phyloP scores from a whole-genome alignment of 2,329 filamentous ascomycete genomes.

The Colletotrichum eremochloae region DNA sequence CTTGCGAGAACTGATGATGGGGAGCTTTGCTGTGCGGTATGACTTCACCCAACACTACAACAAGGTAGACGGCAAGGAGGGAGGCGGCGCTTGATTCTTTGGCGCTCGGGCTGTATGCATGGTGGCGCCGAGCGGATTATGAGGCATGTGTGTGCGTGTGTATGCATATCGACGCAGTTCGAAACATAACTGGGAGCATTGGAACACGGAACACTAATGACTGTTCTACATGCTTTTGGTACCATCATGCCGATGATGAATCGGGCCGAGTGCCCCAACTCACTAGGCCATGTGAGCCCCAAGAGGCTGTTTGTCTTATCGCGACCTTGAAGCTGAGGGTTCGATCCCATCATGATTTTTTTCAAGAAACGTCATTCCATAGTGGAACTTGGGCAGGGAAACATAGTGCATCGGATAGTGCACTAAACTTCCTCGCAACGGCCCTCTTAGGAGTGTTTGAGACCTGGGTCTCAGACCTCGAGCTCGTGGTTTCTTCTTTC shows the following conservation, averaged over 20 bases:
- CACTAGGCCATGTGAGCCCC: background rate
- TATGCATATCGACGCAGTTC: background rate
- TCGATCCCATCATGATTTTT: background rate
- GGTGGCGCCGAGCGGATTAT: background rate
- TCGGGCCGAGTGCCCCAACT: background rate
- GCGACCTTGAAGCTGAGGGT: background rate
- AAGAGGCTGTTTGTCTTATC: background rate
- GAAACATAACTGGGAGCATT: background rate
- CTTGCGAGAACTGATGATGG: constrained; percentile 53
- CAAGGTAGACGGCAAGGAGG: background rate
- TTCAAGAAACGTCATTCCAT: background rate
- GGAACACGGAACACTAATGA: background rate
- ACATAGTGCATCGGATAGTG: background rate
- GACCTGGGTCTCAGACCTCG: background rate
- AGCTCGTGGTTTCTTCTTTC: background rate
- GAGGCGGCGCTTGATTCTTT: background rate
- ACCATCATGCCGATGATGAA: background rate
- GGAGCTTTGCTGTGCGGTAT: constrained; percentile 55
- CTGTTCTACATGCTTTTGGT: background rate
- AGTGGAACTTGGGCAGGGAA: background rate
- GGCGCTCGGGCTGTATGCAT: background rate
- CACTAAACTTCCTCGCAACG: background rate
- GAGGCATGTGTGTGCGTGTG: background rate
- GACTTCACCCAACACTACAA: constrained; percentile 62
- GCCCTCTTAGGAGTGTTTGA: background rate